A percentile compares a stretch with the other conserved stretches of the same genome.
Conservation (phyloP, 306 rosid species). For the Quercus dentata region DNA sequence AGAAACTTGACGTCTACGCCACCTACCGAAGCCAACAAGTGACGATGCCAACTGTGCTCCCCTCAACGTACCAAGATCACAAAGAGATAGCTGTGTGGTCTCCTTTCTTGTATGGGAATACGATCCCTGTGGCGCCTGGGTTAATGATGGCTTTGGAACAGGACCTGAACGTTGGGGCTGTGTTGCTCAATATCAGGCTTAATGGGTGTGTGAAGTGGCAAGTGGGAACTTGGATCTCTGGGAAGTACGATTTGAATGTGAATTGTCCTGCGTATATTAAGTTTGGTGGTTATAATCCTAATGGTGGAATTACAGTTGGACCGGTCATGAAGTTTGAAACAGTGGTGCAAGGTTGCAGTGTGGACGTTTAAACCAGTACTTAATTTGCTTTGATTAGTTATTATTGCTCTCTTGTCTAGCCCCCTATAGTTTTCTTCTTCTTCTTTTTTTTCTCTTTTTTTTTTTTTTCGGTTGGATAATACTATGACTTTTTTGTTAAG, state of each 20-base stretch:
- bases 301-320: constrained; percentile 14
- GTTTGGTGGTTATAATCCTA: constrained; percentile 18
- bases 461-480: background rate
- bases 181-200: constrained; percentile 48
- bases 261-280: constrained; percentile 72
- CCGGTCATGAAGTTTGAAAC: constrained; percentile 55
- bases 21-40: constrained; percentile 66
- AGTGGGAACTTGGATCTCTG: constrained; percentile 73
- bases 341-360: constrained; percentile 52
- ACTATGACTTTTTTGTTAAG: background rate
- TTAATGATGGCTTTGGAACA: constrained; percentile 31
- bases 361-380: constrained; percentile 40
- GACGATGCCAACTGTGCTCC: constrained; percentile 42
- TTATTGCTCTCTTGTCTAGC: background rate
- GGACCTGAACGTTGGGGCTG: constrained; percentile 39
- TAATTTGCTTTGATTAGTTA: background rate
- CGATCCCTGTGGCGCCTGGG: constrained; percentile 56
- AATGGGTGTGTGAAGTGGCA: constrained; percentile 70
- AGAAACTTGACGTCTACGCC: constrained; percentile 32
- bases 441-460: background rate
- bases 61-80: constrained; percentile 62
- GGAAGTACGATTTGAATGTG: constrained; percentile 48
- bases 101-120: constrained; percentile 46
- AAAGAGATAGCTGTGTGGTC: constrained; percentile 66
- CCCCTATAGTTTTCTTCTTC: background rate